Evolutionary conservation across 305 asterid species (phyloP).

Genomic region (Coffea humblotiana): DNA sequence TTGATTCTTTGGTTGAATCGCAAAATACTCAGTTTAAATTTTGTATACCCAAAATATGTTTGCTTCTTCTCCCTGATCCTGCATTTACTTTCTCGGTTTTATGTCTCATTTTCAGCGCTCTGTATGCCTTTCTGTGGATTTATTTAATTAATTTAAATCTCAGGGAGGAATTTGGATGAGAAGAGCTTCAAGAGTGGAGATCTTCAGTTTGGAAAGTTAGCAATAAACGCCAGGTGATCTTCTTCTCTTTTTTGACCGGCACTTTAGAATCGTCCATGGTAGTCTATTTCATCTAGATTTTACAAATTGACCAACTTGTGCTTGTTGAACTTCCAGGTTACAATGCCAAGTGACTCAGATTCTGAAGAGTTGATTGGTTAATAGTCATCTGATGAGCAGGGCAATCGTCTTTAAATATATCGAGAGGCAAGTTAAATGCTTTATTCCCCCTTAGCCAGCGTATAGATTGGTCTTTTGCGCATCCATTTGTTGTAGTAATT

Average conservation of each 20-base stretch:
- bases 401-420: not conserved
- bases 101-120: not conserved
- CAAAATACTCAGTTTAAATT: not conserved
- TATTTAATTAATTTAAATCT: constrained; percentile 16
- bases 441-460: too few relatives aligned
- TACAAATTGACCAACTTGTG: not conserved
- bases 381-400: constrained; percentile 27
- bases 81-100: not conserved
- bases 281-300: not conserved
- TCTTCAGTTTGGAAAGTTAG: constrained; percentile 67
- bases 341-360: constrained; percentile 81
- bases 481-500: not conserved
- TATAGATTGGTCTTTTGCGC: not conserved
- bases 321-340: constrained; percentile 45
- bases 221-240: constrained; percentile 62
- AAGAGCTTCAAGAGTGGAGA: constrained; percentile 57
- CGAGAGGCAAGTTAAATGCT: constrained; percentile 12
- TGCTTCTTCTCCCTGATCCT: not conserved
- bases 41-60: not conserved
- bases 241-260: not conserved
- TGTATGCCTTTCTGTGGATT: constrained; percentile 8
- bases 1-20: not conserved
- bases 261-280: not conserved
- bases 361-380: constrained; percentile 47
- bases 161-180: constrained; percentile 66